These are phyloP conservation scores for Pseudognaphalium luteoalbum DNA, from an alignment of 129 eudicot species.

Conservation along the genomic window DNA sequence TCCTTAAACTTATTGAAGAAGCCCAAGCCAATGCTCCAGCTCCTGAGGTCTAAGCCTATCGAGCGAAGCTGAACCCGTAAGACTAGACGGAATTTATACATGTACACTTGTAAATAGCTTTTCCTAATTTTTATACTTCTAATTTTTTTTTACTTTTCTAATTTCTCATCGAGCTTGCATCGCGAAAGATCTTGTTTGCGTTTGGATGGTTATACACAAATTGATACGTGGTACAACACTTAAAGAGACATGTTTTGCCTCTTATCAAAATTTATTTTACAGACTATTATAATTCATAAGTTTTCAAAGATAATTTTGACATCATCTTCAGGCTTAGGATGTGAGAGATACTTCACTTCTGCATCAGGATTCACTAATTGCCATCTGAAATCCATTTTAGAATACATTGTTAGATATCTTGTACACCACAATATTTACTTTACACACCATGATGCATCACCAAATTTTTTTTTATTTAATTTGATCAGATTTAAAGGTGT, in stretches of 20 bases:
- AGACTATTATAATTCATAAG: constrained; percentile 17
- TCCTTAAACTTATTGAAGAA: constrained; percentile 48
- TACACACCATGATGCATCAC: too few relatives aligned
- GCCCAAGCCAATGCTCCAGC: constrained; percentile 37
- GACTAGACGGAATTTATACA: constrained; percentile 5
- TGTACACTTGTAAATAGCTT: too few relatives aligned
- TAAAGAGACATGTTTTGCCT: neutral
- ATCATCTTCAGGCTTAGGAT: constrained; percentile 56
- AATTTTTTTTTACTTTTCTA: neutral
- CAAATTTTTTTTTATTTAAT: too few relatives aligned
- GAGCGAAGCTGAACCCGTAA: constrained; percentile 10
- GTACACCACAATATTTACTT: too few relatives aligned
- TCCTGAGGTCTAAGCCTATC: constrained; percentile 12
- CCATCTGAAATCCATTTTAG: constrained; percentile 46
- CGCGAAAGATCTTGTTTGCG: neutral
- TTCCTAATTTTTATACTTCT: neutral
- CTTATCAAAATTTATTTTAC: neutral
- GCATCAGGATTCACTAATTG: constrained; percentile 58
- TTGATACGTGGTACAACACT: neutral
- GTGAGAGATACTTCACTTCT: constrained; percentile 51
- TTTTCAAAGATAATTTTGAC: constrained; percentile 40
- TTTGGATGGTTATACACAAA: neutral
- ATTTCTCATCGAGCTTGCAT: neutral
- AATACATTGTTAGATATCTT: neutral
- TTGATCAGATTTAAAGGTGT: too few relatives aligned